phyloP scores from a whole-genome alignment of 306 rosid species.

The Purshia tridentata region DNA sequence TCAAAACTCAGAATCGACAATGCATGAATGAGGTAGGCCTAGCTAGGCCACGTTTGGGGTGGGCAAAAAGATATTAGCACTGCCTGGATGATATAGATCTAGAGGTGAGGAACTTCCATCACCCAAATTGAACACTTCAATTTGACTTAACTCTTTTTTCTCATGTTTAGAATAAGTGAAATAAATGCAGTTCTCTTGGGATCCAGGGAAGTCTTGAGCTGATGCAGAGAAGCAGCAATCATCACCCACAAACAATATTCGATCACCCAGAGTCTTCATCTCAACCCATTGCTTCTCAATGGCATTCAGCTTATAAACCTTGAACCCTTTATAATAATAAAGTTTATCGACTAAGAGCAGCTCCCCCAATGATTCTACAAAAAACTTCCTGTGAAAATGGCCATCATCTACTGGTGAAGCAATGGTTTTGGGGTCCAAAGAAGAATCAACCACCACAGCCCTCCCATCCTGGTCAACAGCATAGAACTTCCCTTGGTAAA shows the following conservation, averaged over 20 bases:
- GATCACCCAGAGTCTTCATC: neutral
- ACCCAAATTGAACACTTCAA: neutral
- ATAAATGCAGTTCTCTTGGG: neutral
- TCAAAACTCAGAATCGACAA: too few relatives aligned
- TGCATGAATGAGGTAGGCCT: too few relatives aligned
- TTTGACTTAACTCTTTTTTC: neutral
- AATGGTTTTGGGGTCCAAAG: neutral
- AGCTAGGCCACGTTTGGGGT: too few relatives aligned
- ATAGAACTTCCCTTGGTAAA: neutral
- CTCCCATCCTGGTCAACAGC: neutral
- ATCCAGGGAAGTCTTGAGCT: slow-evolving; percentile 12
- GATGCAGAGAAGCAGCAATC: slow-evolving; percentile 1
- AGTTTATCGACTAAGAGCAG: neutral
- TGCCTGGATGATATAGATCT: too few relatives aligned
- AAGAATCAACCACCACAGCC: neutral
- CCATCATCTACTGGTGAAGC: too few relatives aligned
- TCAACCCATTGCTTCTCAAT: neutral
- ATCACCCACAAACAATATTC: neutral
- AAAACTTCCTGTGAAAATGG: neutral
- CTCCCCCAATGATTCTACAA: slow-evolving; percentile 39
- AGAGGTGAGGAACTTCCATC: too few relatives aligned
- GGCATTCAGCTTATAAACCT: neutral
- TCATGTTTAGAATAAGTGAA: too few relatives aligned
- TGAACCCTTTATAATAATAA: neutral
- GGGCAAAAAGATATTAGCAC: too few relatives aligned